Evolutionary conservation across 768 basidiomycete genomes (phyloP).

Genomic region (Leccinum fibrillosum): DNA sequence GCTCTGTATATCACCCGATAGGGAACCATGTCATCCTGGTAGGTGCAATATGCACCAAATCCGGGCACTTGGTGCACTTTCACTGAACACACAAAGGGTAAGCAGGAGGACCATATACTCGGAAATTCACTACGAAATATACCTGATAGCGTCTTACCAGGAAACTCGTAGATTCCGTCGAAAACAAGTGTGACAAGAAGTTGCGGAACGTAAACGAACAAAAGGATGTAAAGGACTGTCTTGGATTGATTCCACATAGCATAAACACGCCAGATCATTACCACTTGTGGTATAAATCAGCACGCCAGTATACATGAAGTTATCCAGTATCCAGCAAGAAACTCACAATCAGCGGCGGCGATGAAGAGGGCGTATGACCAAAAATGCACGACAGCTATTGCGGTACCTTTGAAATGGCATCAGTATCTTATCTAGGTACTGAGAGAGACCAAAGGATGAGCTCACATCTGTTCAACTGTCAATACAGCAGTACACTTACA

Average conservation of each 20-base stretch:
- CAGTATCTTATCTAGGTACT: neutral
- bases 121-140: neutral
- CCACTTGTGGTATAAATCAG: constrained; percentile 1
- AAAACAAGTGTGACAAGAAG: neutral
- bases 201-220: neutral
- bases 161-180: neutral
- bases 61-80: neutral
- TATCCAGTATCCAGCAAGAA: neutral
- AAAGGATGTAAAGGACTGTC: constrained; percentile 4
- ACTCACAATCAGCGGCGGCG: constrained; percentile 16
- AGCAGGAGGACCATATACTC: neutral
- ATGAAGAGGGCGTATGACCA: constrained; percentile 15
- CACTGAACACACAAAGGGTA: neutral
- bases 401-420: constrained; percentile 1
- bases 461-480: constrained; percentile 11
- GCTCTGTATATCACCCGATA: neutral
- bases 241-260: constrained; percentile 13
- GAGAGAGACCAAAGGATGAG: neutral
- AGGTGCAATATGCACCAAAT: constrained; percentile 1
- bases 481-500: neutral
- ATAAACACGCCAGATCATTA: constrained; percentile 17
- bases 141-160: constrained; percentile 4
- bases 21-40: neutral
- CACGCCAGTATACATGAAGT: neutral
- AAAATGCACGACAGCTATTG: neutral